phyloP scores from a whole-genome alignment of 129 eudicot genomes.

The Arctium minus region DNA sequence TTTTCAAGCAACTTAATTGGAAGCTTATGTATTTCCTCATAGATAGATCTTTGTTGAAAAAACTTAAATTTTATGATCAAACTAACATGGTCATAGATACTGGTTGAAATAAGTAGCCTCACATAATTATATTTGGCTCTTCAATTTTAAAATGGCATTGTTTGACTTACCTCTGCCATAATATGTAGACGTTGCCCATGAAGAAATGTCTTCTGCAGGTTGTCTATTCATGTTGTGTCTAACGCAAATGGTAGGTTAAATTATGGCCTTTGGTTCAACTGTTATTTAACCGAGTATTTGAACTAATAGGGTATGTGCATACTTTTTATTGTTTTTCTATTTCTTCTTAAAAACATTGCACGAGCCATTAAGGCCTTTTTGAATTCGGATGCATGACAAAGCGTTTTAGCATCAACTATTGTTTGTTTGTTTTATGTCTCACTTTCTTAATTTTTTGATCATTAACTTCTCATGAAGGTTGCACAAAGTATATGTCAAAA shows the following conservation, averaged over 20 bases:
- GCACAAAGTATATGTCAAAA: too few species aligned
- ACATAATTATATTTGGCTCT: neutral
- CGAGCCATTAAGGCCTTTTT: too few species aligned
- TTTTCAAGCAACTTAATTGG: neutral
- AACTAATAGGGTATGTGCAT: too few species aligned
- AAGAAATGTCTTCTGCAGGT: neutral
- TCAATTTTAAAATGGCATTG: neutral
- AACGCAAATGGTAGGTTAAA: neutral
- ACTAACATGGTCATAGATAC: neutral
- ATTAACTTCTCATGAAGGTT: too few species aligned
- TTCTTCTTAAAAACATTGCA: too few species aligned
- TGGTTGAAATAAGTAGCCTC: neutral
- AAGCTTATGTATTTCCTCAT: conserved; percentile 3
- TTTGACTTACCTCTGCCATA: neutral
- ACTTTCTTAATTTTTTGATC: too few species aligned
- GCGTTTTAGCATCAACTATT: too few species aligned
- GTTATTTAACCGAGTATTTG: too few species aligned
- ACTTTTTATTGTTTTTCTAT: too few species aligned
- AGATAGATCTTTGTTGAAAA: neutral
- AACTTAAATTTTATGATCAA: neutral
- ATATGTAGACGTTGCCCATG: neutral
- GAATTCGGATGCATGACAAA: too few species aligned
- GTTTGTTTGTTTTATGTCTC: too few species aligned
- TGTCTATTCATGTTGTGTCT: neutral
- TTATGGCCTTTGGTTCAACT: too few species aligned